These are phyloP conservation scores for Canna indica DNA, from an alignment of 176 grass and related monocot species.

Conservation along the genomic window DNA sequence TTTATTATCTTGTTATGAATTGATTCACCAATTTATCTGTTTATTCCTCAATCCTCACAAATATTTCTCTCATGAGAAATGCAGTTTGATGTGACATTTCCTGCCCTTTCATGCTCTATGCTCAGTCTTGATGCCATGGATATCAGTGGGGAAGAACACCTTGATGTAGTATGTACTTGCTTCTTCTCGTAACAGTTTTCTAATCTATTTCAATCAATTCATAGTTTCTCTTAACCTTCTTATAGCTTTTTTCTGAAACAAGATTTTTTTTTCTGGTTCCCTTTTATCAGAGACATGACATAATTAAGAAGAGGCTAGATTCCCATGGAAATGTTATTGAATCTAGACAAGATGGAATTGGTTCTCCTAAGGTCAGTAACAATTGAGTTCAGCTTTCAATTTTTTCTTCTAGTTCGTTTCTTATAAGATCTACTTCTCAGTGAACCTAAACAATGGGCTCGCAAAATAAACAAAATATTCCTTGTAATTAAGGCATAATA, in stretches of 20 bases:
- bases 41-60: neutral
- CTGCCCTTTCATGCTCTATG: conserved; percentile 91
- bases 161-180: conserved; percentile 67
- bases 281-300: conserved; percentile 72
- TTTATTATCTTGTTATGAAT: neutral
- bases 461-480: neutral
- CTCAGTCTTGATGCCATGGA: conserved; percentile 93
- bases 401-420: neutral
- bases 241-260: neutral
- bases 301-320: conserved; percentile 89
- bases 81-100: conserved; percentile 96
- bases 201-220: conserved; percentile 2
- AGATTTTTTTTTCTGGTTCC: conserved; percentile 19
- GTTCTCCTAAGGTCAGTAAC: conserved; percentile 66
- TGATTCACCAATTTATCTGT: neutral
- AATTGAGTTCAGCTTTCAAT: neutral
- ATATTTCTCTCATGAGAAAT: conserved; percentile 25
- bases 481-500: neutral
- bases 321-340: conserved; percentile 73
- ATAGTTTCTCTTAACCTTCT: neutral
- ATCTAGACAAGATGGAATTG: conserved; percentile 77
- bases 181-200: neutral
- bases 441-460: neutral
- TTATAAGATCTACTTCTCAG: neutral
- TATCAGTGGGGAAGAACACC: conserved; percentile 89